These are phyloP conservation scores for Priceomyces haplophilus DNA, from an alignment of 805 yeast genomes.

Conservation along the genomic window DNA sequence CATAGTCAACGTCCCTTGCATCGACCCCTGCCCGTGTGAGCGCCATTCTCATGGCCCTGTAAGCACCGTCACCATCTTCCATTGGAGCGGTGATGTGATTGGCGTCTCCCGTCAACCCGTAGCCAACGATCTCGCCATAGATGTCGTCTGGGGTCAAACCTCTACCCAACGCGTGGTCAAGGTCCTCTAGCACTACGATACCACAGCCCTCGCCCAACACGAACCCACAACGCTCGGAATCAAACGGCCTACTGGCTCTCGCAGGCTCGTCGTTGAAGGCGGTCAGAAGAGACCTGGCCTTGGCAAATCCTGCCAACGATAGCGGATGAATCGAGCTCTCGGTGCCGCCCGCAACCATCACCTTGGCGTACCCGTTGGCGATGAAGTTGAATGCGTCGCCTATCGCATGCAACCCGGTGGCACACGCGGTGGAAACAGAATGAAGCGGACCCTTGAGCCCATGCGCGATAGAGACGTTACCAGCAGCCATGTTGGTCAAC, in stretches of 20 bases:
- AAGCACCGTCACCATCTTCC: conserved; percentile 80
- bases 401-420: conserved; percentile 90
- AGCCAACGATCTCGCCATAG: conserved; percentile 80
- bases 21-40: conserved; percentile 47
- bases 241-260: conserved; percentile 85
- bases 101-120: conserved; percentile 91
- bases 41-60: conserved; percentile 77
- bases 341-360: conserved; percentile 91
- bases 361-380: conserved; percentile 73
- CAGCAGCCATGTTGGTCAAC: conserved; percentile 91
- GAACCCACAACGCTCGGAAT: conserved; percentile 73
- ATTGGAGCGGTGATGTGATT: conserved; percentile 90
- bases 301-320: conserved; percentile 84
- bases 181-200: conserved; percentile 67
- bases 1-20: conserved; percentile 58
- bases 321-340: conserved; percentile 86
- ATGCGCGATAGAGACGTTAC: conserved; percentile 76
- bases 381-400: conserved; percentile 91
- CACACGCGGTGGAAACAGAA: conserved; percentile 91
- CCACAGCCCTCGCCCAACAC: conserved; percentile 95
- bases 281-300: conserved; percentile 78
- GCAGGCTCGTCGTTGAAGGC: conserved; percentile 58
- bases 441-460: conserved; percentile 84
- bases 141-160: conserved; percentile 52
- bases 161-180: conserved; percentile 69